Evolutionary conservation across 768 basidiomycete species (phyloP).

Genomic region (Dendrothele bispora): DNA sequence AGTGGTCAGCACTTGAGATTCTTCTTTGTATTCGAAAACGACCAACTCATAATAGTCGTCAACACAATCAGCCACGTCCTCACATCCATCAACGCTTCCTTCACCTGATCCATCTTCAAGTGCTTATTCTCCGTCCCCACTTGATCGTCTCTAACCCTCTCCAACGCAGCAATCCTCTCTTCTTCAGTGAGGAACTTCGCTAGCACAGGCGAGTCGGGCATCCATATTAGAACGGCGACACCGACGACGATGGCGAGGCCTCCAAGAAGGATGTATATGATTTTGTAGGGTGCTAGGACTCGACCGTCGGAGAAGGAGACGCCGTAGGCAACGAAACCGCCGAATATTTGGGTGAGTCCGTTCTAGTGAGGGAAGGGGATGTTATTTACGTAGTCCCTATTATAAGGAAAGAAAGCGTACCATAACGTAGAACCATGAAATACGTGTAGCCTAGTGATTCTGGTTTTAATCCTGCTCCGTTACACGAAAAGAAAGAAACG

Average conservation of each 20-base stretch:
- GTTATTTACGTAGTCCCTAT: neutral
- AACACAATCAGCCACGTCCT: conserved; percentile 67
- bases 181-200: conserved; percentile 55
- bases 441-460: conserved; percentile 44
- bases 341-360: conserved; percentile 57
- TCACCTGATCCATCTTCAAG: conserved; percentile 57
- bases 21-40: neutral
- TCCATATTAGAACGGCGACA: conserved; percentile 29
- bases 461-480: neutral
- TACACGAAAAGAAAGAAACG: neutral
- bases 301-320: conserved; percentile 54
- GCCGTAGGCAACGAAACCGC: conserved; percentile 65
- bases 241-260: neutral
- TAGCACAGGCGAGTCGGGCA: conserved; percentile 67
- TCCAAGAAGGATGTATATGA: conserved; percentile 55
- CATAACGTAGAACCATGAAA: conserved; percentile 71
- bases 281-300: conserved; percentile 55
- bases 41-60: conserved; percentile 53
- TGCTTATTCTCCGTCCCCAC: conserved; percentile 63
- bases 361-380: conserved; percentile 35
- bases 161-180: conserved; percentile 61
- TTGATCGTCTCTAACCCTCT: conserved; percentile 66
- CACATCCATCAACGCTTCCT: conserved; percentile 56
- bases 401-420: conserved; percentile 25
- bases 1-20: too few relatives aligned